phyloP scores from a whole-genome alignment of 495 filamentous ascomycete genomes.

The Achaetomiella virescens region DNA sequence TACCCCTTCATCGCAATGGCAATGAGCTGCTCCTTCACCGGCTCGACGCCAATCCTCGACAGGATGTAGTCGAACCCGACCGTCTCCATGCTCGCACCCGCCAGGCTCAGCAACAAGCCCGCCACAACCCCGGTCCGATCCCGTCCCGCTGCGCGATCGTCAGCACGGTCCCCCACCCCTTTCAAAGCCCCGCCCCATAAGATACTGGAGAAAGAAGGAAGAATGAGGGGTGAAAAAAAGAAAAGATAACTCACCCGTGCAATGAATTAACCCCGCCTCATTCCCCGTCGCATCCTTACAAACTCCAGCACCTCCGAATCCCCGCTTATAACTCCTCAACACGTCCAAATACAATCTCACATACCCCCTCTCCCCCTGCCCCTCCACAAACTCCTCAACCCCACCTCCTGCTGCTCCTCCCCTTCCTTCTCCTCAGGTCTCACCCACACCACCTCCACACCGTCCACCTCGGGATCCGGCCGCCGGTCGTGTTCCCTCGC shows the following conservation, averaged over 20 bases:
- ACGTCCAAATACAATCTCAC: constrained; percentile 39
- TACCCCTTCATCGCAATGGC: constrained; percentile 32
- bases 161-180: constrained; percentile 1
- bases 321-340: constrained; percentile 30
- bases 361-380: constrained; percentile 36
- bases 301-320: constrained; percentile 35
- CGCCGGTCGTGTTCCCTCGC: constrained; percentile 28
- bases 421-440: constrained; percentile 25
- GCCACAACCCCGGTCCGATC: constrained; percentile 60
- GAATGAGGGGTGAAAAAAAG: not conserved
- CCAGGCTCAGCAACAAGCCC: constrained; percentile 50
- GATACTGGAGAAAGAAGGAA: not conserved
- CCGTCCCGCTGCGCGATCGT: constrained; percentile 45
- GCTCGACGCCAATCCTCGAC: constrained; percentile 42
- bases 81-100: constrained; percentile 39
- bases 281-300: constrained; percentile 24
- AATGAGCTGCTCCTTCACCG: constrained; percentile 37
- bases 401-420: constrained; percentile 18
- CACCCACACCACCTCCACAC: constrained; percentile 38
- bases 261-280: constrained; percentile 41
- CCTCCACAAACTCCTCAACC: constrained; percentile 33
- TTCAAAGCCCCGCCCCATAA: not conserved
- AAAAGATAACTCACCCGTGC: constrained; percentile 45
- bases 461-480: constrained; percentile 35
- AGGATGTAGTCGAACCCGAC: constrained; percentile 49